Percentiles rank a stretch among this genome's conserved stretches.
Conservation (phyloP, 2,329 filamentous ascomycete species). For the Dactylella cylindrospora region DNA sequence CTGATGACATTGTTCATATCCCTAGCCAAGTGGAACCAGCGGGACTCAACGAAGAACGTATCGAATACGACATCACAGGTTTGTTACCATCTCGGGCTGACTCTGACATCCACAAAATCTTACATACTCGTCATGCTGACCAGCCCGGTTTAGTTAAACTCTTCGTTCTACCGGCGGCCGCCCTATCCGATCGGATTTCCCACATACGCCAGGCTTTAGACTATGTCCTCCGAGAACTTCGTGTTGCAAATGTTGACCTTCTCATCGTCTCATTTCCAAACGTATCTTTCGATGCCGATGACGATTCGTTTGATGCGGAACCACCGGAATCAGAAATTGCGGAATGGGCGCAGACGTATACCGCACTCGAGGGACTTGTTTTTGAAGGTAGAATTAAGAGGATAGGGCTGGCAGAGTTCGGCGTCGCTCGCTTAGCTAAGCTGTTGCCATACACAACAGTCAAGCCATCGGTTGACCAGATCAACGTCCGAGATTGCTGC, state of each 20-base stretch:
- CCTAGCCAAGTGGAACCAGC: slow-evolving; percentile 54
- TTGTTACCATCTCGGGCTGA: background rate
- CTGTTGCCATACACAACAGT: slow-evolving; percentile 73
- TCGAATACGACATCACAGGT: slow-evolving; percentile 64
- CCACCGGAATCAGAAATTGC: slow-evolving; percentile 49
- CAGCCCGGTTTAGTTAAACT: slow-evolving; percentile 89
- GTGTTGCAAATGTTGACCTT: slow-evolving; percentile 74
- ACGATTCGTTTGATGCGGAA: slow-evolving; percentile 55
- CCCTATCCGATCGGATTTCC: slow-evolving; percentile 64
- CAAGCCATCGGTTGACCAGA: slow-evolving; percentile 84
- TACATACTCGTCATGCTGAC: background rate
- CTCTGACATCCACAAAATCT: background rate
- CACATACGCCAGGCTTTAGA: slow-evolving; percentile 77
- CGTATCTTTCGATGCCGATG: slow-evolving; percentile 84
- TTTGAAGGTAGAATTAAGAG: slow-evolving; percentile 69
- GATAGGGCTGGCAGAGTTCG: slow-evolving; percentile 88
- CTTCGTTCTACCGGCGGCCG: slow-evolving; percentile 79
- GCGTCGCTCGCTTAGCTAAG: slow-evolving; percentile 74
- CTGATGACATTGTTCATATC: slow-evolving; percentile 40
- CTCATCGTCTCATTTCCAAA: slow-evolving; percentile 91
- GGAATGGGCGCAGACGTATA: slow-evolving; percentile 45
- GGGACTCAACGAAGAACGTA: slow-evolving; percentile 75
- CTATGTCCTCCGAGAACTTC: slow-evolving; percentile 77
- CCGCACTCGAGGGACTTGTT: slow-evolving; percentile 70
- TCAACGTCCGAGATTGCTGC: slow-evolving; percentile 94